Conservation (phyloP, 345 rosid genomes). For the Arabidopsis suecica region DNA sequence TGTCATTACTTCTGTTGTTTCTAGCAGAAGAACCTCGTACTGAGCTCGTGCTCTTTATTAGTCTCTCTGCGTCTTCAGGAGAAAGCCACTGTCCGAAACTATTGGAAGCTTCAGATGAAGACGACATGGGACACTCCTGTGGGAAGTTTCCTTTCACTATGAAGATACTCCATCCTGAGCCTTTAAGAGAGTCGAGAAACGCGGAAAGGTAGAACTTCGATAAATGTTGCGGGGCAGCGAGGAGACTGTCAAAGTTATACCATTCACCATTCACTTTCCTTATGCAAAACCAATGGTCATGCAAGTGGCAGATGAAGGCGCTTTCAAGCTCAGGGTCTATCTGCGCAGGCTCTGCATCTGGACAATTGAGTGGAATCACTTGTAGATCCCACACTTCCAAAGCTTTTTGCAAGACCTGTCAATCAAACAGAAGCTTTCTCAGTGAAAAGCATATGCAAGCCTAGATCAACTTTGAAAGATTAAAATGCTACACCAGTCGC, state of each 20-base stretch:
- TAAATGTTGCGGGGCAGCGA: constrained; percentile 85
- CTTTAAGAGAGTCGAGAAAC: constrained; percentile 77
- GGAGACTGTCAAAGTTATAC: constrained; percentile 96
- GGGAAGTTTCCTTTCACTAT: constrained; percentile 91
- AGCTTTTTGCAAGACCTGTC: constrained; percentile 90
- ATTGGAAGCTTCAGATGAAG: constrained; percentile 74
- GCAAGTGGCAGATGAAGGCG: constrained; percentile 93
- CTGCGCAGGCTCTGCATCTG: constrained; percentile 91
- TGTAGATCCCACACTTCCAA: constrained; percentile 92
- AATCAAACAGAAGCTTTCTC: constrained; percentile 29
- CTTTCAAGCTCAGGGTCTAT: constrained; percentile 83
- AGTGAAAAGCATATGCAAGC: constrained; percentile 3
- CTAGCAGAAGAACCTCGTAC: constrained; percentile 45
- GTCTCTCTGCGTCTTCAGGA: constrained; percentile 88
- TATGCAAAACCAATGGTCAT: constrained; percentile 95
- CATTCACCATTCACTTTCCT: constrained; percentile 88
- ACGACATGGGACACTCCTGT: constrained; percentile 68
- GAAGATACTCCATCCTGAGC: constrained; percentile 95
- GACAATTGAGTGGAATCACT: constrained; percentile 88
- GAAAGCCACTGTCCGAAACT: constrained; percentile 88
- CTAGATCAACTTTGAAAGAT: background rate
- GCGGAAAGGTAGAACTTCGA: constrained; percentile 93
- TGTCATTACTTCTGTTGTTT: constrained; percentile 36
- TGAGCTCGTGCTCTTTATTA: constrained; percentile 63
- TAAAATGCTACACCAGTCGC: background rate